These are phyloP conservation scores for Ceratobasidium sp. DNA, from an alignment of 1,284 basidiomycete genomes.

Conservation along the genomic window DNA sequence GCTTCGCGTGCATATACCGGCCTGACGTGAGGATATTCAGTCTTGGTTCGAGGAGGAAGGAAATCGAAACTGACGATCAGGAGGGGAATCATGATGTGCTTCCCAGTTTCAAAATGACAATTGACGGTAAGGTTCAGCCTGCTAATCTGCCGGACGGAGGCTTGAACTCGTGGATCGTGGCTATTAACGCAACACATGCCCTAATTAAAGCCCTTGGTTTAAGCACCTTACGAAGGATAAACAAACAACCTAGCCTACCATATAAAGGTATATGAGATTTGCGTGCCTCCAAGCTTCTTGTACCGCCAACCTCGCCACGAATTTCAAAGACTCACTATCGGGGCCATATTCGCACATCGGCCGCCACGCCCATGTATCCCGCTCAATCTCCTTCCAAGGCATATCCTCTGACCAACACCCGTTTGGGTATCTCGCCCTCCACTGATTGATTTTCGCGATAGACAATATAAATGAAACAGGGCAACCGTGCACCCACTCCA, in stretches of 20 bases:
- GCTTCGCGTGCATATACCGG: too few relatives aligned
- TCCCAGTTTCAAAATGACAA: too few relatives aligned
- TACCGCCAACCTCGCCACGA: neutral
- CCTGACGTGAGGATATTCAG: too few relatives aligned
- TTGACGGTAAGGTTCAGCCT: neutral
- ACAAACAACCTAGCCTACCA: neutral
- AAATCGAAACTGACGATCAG: too few relatives aligned
- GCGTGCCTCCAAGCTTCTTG: conserved; percentile 6
- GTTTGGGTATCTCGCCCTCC: too few relatives aligned
- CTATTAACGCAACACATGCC: conserved; percentile 1
- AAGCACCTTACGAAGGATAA: too few relatives aligned
- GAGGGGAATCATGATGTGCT: too few relatives aligned
- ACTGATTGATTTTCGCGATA: too few relatives aligned
- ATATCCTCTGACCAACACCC: too few relatives aligned
- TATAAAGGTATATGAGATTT: conserved; percentile 3
- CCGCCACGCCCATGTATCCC: neutral
- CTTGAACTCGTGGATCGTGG: neutral
- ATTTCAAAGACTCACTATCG: neutral
- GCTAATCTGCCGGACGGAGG: neutral
- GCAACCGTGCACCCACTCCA: neutral
- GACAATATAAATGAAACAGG: neutral
- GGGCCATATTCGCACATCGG: neutral
- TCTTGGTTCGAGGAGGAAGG: too few relatives aligned
- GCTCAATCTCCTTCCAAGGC: too few relatives aligned
- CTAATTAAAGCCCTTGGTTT: neutral